phyloP scores from a whole-genome alignment of 1,139 yeast species.

The Barnettozyma hawaiiensis region DNA sequence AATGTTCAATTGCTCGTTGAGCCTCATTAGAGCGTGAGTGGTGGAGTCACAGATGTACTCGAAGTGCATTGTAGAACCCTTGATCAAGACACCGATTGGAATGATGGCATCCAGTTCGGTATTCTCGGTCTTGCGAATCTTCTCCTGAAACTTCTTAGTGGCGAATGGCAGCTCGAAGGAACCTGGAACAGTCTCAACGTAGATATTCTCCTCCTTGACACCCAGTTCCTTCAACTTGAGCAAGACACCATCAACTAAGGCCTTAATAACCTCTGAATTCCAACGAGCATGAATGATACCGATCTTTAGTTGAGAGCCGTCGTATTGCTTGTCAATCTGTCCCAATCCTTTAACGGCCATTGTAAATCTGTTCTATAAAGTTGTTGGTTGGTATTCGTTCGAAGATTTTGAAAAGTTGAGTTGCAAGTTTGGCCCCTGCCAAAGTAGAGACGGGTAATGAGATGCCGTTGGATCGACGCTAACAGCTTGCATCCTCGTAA shows the following conservation, averaged over 20 bases:
- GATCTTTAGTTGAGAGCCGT: conserved; percentile 62
- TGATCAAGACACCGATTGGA: conserved; percentile 90
- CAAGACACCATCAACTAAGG: conserved; percentile 75
- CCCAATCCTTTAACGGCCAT: conserved; percentile 87
- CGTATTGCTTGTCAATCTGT: conserved; percentile 60
- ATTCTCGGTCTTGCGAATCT: conserved; percentile 36
- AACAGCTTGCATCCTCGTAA: background rate
- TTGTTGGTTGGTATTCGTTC: background rate
- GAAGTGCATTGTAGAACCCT: conserved; percentile 97
- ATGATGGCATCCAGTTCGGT: conserved; percentile 76
- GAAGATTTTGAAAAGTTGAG: background rate
- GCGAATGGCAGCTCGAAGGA: conserved; percentile 91
- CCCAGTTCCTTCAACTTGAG: conserved; percentile 54
- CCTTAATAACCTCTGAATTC: conserved; percentile 74
- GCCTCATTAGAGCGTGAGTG: conserved; percentile 77
- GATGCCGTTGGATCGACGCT: background rate
- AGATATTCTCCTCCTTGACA: conserved; percentile 70
- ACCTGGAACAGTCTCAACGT: conserved; percentile 86
- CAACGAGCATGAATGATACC: conserved; percentile 96
- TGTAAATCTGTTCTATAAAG: conserved; percentile 9
- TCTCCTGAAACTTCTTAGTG: conserved; percentile 46
- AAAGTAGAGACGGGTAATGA: no score
- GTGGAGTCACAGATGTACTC: conserved; percentile 94
- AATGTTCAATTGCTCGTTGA: conserved; percentile 61
- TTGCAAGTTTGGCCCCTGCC: background rate